Percentiles rank a stretch among this genome's conserved stretches.
These are phyloP conservation scores for Fusarium sp. DNA, from an alignment of 2,329 filamentous ascomycete species.

Conservation along the genomic window DNA sequence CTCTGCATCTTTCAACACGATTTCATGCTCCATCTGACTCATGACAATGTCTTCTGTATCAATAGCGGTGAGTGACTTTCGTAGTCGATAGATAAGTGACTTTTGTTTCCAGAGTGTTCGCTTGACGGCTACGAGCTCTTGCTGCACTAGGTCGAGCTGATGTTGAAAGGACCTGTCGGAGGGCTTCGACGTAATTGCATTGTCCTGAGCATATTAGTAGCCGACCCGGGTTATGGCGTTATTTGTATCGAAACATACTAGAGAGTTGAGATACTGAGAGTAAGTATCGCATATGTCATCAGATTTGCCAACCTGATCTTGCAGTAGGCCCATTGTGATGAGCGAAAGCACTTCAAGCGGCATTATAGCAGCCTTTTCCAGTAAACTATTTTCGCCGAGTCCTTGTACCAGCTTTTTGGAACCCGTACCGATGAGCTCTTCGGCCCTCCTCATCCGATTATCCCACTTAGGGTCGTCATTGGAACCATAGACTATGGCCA, in stretches of 20 bases:
- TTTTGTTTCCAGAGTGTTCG: slow-evolving; percentile 51
- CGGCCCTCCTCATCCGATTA: slow-evolving; percentile 48
- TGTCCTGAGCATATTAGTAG: slow-evolving; percentile 50
- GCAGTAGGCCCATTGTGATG: slow-evolving; percentile 53
- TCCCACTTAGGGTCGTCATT: slow-evolving; percentile 41
- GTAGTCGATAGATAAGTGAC: slow-evolving; percentile 47
- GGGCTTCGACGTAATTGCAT: slow-evolving; percentile 54
- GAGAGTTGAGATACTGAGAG: slow-evolving; percentile 54
- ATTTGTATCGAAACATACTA: slow-evolving; percentile 48
- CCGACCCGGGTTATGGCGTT: rapidly evolving
- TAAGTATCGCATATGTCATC: slow-evolving; percentile 57
- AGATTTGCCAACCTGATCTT: slow-evolving; percentile 53
- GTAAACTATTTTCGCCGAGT: slow-evolving; percentile 48
- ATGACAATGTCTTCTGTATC: slow-evolving; percentile 33
- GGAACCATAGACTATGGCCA: slow-evolving; percentile 50
- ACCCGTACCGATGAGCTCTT: slow-evolving; percentile 49
- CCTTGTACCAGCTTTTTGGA: slow-evolving; percentile 53
- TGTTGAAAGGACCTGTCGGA: slow-evolving; percentile 57
- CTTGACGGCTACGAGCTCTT: slow-evolving; percentile 56
- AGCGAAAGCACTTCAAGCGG: slow-evolving; percentile 59
- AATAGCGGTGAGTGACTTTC: slow-evolving; percentile 32
- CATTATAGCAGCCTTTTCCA: slow-evolving; percentile 53
- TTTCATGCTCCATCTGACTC: slow-evolving; percentile 16
- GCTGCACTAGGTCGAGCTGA: slow-evolving; percentile 54
- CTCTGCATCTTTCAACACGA: slow-evolving; percentile 14